These are phyloP conservation scores for Penicillium lagena DNA, from an alignment of 495 filamentous ascomycete genomes.

Conservation along the genomic window DNA sequence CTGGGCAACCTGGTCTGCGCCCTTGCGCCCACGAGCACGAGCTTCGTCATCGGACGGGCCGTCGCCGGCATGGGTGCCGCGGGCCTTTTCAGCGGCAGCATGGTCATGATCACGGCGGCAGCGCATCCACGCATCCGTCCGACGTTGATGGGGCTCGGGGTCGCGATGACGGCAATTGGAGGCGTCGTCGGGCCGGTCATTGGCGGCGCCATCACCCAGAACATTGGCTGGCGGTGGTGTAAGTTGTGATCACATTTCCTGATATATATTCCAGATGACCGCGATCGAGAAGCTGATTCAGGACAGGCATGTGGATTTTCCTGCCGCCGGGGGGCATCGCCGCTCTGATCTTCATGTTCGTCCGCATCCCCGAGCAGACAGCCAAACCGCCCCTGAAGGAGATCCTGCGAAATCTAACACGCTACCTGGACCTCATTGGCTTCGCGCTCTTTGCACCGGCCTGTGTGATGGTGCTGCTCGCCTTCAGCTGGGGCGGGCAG, in stretches of 20 bases:
- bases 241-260: not conserved
- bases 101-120: too few species aligned
- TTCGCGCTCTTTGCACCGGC: constrained; percentile 31
- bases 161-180: too few species aligned
- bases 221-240: constrained; percentile 35
- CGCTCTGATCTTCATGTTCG: constrained; percentile 20
- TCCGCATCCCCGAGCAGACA: constrained; percentile 32
- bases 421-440: constrained; percentile 31
- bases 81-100: too few species aligned
- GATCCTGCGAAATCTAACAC: constrained; percentile 10
- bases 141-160: too few species aligned
- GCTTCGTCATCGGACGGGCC: too few species aligned
- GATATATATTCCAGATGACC: too few species aligned
- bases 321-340: constrained; percentile 40
- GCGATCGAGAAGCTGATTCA: constrained; percentile 1
- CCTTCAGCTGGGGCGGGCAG: constrained; percentile 18
- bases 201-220: constrained; percentile 45
- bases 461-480: constrained; percentile 27
- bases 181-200: constrained; percentile 35
- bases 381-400: constrained; percentile 21
- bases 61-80: too few species aligned
- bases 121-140: too few species aligned
- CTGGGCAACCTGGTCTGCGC: too few species aligned
- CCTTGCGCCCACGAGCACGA: too few species aligned
- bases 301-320: constrained; percentile 45